Evolutionary conservation across 2,329 filamentous ascomycete species (phyloP), one percentile per base, ranked within the genome.

Genomic region (Phialophora chinensis): DNA sequence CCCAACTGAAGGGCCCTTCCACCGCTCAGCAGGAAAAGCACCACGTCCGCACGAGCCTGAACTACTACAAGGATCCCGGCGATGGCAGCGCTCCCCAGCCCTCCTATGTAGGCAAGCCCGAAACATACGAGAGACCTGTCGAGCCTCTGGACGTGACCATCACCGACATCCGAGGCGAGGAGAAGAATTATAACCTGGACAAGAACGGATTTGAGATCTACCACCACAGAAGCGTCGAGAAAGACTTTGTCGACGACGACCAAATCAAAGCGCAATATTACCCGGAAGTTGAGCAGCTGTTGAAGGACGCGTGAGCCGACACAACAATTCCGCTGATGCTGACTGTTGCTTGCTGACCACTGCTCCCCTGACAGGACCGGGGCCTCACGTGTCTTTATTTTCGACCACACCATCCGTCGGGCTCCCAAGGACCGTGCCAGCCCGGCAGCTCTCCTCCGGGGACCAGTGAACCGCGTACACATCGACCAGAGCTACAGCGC

Each of bases 341-440:
- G 63, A 66, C 20, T 56, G 62, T 29, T 60, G 62, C n/a, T 49
- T 66, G n/a, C 33, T 67, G 3, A 60, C 61, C 50, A 62, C 62
- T n/a, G 38, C 17, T 44, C 17, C 7, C 17, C 14, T 27, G 14
- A 54, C 67, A 87, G 85, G 33, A 88, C 86, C 17, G 86, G 86
- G 2, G 86, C 82, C 17, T 77, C 83, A 1, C 81, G 82, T 25
- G 76, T 88, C 70, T 83, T 86, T 78, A 86, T 88, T 74, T 89
- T 89, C 73, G 85, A 88, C 77, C 86, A 88, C 76, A 88, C 85
- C 5, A 85, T 89, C 72, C 82, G 83, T n/a, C 81, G 83, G 54
- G 74, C 75, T 35, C 70, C 74, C 3, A 71, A 66, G 42, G 78
- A 81, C 53, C 67, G 67, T 31, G 66, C 67, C 8, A 61, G 35